phyloP scores from a whole-genome alignment of 2,329 filamentous ascomycete species.

The Calonectria hongkongensis region DNA sequence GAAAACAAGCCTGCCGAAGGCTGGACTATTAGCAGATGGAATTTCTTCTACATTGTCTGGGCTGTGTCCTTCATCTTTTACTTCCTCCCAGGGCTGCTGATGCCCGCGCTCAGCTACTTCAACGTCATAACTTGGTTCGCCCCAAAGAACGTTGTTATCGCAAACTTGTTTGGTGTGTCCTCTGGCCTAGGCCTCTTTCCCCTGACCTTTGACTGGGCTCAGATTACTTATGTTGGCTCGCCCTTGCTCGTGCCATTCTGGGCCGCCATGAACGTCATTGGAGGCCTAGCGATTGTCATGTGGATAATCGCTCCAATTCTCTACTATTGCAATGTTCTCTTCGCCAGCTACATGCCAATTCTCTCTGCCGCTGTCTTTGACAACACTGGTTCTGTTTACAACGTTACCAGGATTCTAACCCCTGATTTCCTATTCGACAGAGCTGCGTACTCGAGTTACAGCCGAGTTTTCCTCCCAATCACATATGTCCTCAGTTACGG shows the following conservation, averaged over 20 bases:
- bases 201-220: slow-evolving; percentile 93
- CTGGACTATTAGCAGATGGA: slow-evolving; percentile 88
- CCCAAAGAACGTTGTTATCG: slow-evolving; percentile 88
- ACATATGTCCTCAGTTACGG: slow-evolving; percentile 92
- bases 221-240: slow-evolving; percentile 91
- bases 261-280: slow-evolving; percentile 90
- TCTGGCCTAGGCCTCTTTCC: slow-evolving; percentile 90
- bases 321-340: slow-evolving; percentile 88
- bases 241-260: slow-evolving; percentile 89
- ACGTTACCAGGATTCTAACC: slow-evolving; percentile 87
- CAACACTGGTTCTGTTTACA: slow-evolving; percentile 86
- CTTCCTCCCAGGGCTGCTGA: slow-evolving; percentile 87
- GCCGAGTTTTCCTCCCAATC: slow-evolving; percentile 88
- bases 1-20: slow-evolving; percentile 88
- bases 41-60: slow-evolving; percentile 88
- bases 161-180: slow-evolving; percentile 90
- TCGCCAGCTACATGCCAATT: slow-evolving; percentile 90
- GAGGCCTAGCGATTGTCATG: slow-evolving; percentile 87
- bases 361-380: slow-evolving; percentile 90
- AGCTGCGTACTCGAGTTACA: slow-evolving; percentile 86
- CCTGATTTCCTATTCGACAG: slow-evolving; percentile 85
- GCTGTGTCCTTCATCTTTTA: slow-evolving; percentile 85
- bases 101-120: slow-evolving; percentile 92
- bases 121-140: slow-evolving; percentile 93
- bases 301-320: slow-evolving; percentile 88